A percentile compares a stretch with the other conserved stretches of the same genome.
These are phyloP conservation scores for Retiboletus flavoniger DNA, from an alignment of 1,284 basidiomycete genomes.

Conservation along the genomic window DNA sequence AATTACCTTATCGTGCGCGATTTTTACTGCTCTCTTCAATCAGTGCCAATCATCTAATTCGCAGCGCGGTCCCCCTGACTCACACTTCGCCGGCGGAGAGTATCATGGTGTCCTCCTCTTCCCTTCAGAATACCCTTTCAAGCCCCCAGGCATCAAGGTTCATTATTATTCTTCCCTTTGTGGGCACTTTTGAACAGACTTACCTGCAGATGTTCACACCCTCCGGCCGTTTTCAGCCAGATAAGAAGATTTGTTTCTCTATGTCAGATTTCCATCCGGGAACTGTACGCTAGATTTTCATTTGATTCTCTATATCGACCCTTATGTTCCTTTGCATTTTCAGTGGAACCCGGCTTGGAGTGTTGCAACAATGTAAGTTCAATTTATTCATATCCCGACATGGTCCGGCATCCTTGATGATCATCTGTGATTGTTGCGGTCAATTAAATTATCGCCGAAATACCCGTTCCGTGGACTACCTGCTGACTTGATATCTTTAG, in stretches of 20 bases:
- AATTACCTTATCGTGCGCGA: constrained; percentile 81
- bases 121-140: constrained; percentile 92
- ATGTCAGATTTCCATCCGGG: constrained; percentile 95
- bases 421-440: constrained; percentile 18
- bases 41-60: constrained; percentile 9
- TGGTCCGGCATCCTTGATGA: constrained; percentile 9
- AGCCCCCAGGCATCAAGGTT: constrained; percentile 93
- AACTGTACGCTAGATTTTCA: constrained; percentile 55
- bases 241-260: constrained; percentile 94
- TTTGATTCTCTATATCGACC: not conserved
- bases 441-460: constrained; percentile 15
- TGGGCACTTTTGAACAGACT: constrained; percentile 7
- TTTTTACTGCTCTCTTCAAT: constrained; percentile 1
- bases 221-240: constrained; percentile 88
- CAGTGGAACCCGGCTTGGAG: constrained; percentile 94
- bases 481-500: constrained; percentile 43
- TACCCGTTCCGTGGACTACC: not conserved
- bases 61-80: constrained; percentile 90
- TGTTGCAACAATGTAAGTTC: constrained; percentile 82
- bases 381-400: constrained; percentile 2
- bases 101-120: constrained; percentile 90
- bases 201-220: constrained; percentile 82
- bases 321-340: constrained; percentile 1
- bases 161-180: constrained; percentile 13
- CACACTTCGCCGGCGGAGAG: constrained; percentile 89